Percentiles rank a stretch among this genome's conserved stretches.
Evolutionary conservation across 2,329 filamentous ascomycete genomes (phyloP).

Genomic region (Fonsecaea nubica): DNA sequence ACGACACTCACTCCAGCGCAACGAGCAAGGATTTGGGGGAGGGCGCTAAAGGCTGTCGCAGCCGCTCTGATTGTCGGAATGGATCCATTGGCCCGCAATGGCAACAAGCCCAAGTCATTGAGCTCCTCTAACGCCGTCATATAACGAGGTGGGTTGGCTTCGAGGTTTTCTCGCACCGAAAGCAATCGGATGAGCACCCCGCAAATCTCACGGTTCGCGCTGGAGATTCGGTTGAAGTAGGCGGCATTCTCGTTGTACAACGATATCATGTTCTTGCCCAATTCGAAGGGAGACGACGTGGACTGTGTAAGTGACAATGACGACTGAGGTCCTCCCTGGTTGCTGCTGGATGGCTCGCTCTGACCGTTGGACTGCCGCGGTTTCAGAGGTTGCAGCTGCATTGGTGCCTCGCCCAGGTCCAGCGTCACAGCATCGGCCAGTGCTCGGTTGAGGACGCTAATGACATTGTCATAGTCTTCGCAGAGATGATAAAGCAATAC

Average conservation of each 20-base stretch:
- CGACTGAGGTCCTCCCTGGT: conserved; percentile 50
- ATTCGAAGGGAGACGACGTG: conserved; percentile 69
- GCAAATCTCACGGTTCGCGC: conserved; percentile 64
- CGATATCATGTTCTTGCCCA: conserved; percentile 67
- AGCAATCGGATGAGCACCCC: conserved; percentile 66
- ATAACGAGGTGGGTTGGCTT: conserved; percentile 61
- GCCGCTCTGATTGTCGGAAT: conserved; percentile 78
- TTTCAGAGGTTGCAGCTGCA: conserved; percentile 80
- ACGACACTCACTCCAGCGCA: conserved; percentile 90
- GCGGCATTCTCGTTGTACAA: conserved; percentile 68
- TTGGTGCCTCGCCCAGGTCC: conserved; percentile 80
- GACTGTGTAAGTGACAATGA: conserved; percentile 66
- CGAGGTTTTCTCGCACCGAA: conserved; percentile 64
- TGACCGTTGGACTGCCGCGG: conserved; percentile 60
- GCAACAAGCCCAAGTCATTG: conserved; percentile 38
- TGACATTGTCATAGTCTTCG: conserved; percentile 93
- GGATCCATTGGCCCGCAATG: conserved; percentile 53
- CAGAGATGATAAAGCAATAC: conserved; percentile 94
- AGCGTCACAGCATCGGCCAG: conserved; percentile 87
- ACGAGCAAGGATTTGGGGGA: conserved; percentile 81
- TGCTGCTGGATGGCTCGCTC: conserved; percentile 37
- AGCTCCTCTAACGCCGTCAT: conserved; percentile 60
- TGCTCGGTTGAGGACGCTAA: conserved; percentile 84
- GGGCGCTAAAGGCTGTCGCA: conserved; percentile 78
- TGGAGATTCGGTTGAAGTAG: conserved; percentile 66